Conservation (phyloP, 148 eudicot species). For the Diospyros kaki region DNA sequence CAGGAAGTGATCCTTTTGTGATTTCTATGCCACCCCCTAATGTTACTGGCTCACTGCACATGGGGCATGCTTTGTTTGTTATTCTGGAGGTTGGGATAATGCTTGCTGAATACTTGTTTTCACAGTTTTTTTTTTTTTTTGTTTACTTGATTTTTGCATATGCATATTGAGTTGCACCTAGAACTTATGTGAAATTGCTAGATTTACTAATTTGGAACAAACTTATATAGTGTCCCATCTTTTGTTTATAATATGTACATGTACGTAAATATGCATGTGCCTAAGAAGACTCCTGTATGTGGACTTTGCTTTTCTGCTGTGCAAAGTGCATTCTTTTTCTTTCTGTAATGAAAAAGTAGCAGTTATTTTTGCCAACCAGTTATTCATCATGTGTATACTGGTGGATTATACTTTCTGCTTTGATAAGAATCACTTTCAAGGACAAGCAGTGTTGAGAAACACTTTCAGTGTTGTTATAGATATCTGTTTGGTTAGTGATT, state of each 20-base stretch:
- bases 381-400: not conserved
- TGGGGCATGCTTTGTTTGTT: conserved; percentile 99
- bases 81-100: conserved; percentile 83
- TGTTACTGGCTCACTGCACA: conserved; percentile 97
- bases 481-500: too few species aligned
- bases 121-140: not conserved
- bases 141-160: not conserved
- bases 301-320: too few species aligned
- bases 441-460: too few species aligned
- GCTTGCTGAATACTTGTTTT: conserved; percentile 8
- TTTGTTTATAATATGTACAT: not conserved
- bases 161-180: conserved; percentile 1
- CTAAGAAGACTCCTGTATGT: too few species aligned
- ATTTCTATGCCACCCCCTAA: conserved; percentile 98
- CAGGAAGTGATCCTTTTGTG: conserved; percentile 81
- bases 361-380: not conserved
- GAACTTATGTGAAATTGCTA: not conserved
- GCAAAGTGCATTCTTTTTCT: too few species aligned
- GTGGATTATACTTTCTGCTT: not conserved
- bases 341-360: not conserved
- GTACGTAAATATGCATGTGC: too few species aligned
- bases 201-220: not conserved
- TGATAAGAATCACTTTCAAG: too few species aligned
- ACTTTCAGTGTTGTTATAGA: too few species aligned
- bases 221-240: not conserved